These are phyloP conservation scores for Ormosia semicastrata DNA, from an alignment of 306 rosid species.

Conservation along the genomic window DNA sequence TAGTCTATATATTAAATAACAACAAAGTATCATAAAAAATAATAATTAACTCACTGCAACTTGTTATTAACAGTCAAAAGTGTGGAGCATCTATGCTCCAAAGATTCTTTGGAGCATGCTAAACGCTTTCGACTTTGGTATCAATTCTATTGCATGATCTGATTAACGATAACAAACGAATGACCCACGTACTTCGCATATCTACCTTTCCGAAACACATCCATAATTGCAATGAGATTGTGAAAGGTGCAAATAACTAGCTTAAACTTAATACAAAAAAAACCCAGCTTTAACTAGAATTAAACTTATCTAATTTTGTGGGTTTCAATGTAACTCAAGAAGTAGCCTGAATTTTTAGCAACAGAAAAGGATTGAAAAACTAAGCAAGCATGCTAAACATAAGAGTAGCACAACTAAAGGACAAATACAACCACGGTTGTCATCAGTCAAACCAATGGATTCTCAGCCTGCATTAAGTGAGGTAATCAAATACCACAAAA, in stretches of 20 bases:
- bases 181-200: constrained; percentile 5
- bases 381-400: neutral
- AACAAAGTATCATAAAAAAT: too few species aligned
- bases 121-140: neutral
- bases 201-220: neutral
- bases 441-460: neutral
- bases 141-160: neutral
- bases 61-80: too few species aligned
- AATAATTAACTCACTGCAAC: too few species aligned
- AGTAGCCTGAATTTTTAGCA: neutral
- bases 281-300: too few species aligned
- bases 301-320: neutral
- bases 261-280: neutral
- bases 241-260: neutral
- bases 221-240: neutral
- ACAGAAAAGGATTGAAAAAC: neutral
- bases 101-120: neutral
- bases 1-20: too few species aligned
- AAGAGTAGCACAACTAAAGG: neutral
- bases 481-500: neutral
- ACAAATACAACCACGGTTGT: neutral
- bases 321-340: neutral
- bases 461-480: neutral
- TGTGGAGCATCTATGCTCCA: too few species aligned
- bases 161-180: neutral